These are phyloP conservation scores for Pseudogymnoascus sp. DNA, from an alignment of 2,329 filamentous ascomycete species.

Conservation along the genomic window DNA sequence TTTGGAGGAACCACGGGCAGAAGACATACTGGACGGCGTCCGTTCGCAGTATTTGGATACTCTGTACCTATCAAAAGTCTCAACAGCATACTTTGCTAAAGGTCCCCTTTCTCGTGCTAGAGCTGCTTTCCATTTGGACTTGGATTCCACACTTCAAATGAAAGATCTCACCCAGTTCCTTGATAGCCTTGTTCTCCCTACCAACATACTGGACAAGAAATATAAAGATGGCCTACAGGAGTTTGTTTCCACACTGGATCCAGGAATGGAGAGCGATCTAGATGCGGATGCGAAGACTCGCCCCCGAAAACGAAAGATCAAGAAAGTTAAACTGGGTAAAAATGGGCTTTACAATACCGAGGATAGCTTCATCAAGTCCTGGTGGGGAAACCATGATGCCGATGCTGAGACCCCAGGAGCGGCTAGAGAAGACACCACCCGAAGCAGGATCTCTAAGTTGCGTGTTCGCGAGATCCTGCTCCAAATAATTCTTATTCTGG, in stretches of 20 bases:
- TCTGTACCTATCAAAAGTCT: constrained; percentile 61
- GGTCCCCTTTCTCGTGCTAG: constrained; percentile 70
- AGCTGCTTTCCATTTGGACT: constrained; percentile 59
- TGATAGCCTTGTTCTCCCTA: constrained; percentile 60
- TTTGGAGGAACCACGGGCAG: constrained; percentile 11
- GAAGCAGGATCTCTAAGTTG: constrained; percentile 56
- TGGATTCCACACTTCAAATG: constrained; percentile 53
- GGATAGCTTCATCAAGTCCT: constrained; percentile 55
- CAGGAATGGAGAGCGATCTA: constrained; percentile 42
- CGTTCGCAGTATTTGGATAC: constrained; percentile 52
- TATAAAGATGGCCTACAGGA: constrained; percentile 64
- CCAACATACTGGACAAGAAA: constrained; percentile 68
- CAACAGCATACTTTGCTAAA: constrained; percentile 77
- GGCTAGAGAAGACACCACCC: constrained; percentile 45
- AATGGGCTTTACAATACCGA: constrained; percentile 63
- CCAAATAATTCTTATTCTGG: constrained; percentile 72
- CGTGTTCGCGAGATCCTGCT: constrained; percentile 71
- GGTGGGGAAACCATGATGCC: constrained; percentile 60
- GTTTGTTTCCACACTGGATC: constrained; percentile 51
- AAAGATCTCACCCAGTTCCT: constrained; percentile 60
- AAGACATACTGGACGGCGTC: constrained; percentile 30
- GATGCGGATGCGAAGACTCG: constrained; percentile 38
- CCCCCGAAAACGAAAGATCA: constrained; percentile 46
- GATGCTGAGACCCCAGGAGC: constrained; percentile 41
- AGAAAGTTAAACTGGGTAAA: constrained; percentile 60